These are phyloP conservation scores for Cordyceps militaris DNA, from an alignment of 2,329 filamentous ascomycete genomes.

Conservation along the genomic window DNA sequence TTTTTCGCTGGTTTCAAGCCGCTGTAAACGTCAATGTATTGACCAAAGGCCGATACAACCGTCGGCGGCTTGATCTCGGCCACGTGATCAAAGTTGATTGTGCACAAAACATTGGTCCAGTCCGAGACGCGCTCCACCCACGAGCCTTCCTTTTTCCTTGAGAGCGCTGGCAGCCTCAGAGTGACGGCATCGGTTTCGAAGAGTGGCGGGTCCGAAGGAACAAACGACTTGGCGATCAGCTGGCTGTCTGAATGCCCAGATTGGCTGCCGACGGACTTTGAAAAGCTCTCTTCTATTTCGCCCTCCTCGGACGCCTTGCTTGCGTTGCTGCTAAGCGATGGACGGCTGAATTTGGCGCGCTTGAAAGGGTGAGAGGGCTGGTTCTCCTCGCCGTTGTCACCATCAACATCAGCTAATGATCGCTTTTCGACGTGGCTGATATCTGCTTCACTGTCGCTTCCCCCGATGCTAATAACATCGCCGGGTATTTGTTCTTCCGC, in stretches of 20 bases:
- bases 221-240: conserved; percentile 13
- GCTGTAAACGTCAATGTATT: conserved; percentile 26
- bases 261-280: conserved; percentile 3
- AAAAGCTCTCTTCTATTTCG: conserved; percentile 24
- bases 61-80: conserved; percentile 20
- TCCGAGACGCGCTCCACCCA: conserved; percentile 9
- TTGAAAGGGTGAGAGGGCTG: conserved; percentile 7
- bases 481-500: conserved; percentile 14
- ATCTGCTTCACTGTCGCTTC: conserved; percentile 20
- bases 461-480: conserved; percentile 19
- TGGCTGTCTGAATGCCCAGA: conserved; percentile 3
- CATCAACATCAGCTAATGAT: conserved; percentile 20
- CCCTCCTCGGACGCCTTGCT: conserved; percentile 26
- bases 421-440: conserved; percentile 22
- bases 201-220: conserved; percentile 19
- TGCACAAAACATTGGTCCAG: conserved; percentile 12
- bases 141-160: conserved; percentile 10
- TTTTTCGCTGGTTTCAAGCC: conserved; percentile 25
- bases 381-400: conserved; percentile 14
- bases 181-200: conserved; percentile 17
- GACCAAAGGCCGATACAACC: conserved; percentile 21
- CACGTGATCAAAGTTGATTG: conserved; percentile 20
- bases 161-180: conserved; percentile 10
- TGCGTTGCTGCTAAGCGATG: conserved; percentile 18
- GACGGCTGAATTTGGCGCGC: neutral